Evolutionary conservation across 306 rosid genomes (phyloP).

Genomic region (Medicago ruthenica): DNA sequence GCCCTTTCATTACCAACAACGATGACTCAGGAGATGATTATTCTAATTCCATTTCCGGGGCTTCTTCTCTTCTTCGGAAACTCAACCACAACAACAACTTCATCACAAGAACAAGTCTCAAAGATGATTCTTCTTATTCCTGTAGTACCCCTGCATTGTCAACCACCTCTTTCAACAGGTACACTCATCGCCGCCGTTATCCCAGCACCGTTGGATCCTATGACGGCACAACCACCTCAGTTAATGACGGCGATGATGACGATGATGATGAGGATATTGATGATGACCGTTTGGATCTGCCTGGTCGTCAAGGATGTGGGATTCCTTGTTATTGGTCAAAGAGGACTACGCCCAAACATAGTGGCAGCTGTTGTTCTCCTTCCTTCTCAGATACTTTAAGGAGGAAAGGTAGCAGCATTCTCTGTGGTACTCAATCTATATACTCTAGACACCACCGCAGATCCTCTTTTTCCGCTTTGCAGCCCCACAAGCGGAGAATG

Average conservation of each 20-base stretch:
- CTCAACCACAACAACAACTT: constrained; percentile 56
- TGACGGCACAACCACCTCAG: constrained; percentile 84
- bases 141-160: constrained; percentile 96
- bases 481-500: constrained; percentile 62
- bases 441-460: constrained; percentile 63
- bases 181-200: constrained; percentile 43
- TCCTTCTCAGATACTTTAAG: constrained; percentile 83
- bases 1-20: not conserved
- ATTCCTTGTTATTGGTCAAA: constrained; percentile 96
- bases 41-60: constrained; percentile 63
- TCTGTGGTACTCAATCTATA: constrained; percentile 74
- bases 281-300: constrained; percentile 70
- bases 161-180: constrained; percentile 79
- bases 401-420: constrained; percentile 82
- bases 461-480: constrained; percentile 55
- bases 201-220: constrained; percentile 93
- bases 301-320: constrained; percentile 89
- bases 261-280: constrained; percentile 49
- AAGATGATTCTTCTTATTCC: constrained; percentile 86
- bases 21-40: constrained; percentile 39
- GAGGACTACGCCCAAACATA: constrained; percentile 75
- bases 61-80: constrained; percentile 73
- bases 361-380: constrained; percentile 88
- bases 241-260: constrained; percentile 78
- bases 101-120: constrained; percentile 49